Evolutionary conservation across 306 rosid species (phyloP).

Genomic region (Prunus fruticosa): DNA sequence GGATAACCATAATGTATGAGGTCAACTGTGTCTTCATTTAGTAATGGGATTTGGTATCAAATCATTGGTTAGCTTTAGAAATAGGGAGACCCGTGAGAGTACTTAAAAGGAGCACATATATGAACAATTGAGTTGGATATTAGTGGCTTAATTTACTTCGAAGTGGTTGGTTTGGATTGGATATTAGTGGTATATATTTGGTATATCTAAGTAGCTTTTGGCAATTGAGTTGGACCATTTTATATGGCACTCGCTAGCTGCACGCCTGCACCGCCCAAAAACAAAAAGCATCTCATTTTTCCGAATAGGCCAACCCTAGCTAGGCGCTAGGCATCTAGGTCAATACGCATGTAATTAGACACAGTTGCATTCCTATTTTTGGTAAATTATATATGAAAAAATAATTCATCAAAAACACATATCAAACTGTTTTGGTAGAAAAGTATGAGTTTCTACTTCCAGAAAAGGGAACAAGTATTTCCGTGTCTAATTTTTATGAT

Average conservation of each 20-base stretch:
- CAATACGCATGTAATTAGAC: neutral
- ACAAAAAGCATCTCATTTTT: neutral
- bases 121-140: too few species aligned
- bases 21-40: neutral
- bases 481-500: too few species aligned
- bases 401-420: too few species aligned
- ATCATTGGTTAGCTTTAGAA: neutral
- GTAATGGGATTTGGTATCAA: neutral
- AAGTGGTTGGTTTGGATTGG: neutral
- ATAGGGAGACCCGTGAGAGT: neutral
- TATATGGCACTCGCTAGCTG: neutral
- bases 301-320: neutral
- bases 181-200: neutral
- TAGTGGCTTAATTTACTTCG: too few species aligned
- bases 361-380: too few species aligned
- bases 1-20: neutral
- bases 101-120: neutral
- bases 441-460: too few species aligned
- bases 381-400: too few species aligned
- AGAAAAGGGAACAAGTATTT: fast-evolving
- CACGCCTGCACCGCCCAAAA: neutral
- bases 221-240: neutral
- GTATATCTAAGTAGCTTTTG: neutral
- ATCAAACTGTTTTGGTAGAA: too few species aligned
- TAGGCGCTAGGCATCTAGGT: neutral